phyloP scores from a whole-genome alignment of 2,329 filamentous ascomycete genomes.

The Clonostachys chloroleuca region DNA sequence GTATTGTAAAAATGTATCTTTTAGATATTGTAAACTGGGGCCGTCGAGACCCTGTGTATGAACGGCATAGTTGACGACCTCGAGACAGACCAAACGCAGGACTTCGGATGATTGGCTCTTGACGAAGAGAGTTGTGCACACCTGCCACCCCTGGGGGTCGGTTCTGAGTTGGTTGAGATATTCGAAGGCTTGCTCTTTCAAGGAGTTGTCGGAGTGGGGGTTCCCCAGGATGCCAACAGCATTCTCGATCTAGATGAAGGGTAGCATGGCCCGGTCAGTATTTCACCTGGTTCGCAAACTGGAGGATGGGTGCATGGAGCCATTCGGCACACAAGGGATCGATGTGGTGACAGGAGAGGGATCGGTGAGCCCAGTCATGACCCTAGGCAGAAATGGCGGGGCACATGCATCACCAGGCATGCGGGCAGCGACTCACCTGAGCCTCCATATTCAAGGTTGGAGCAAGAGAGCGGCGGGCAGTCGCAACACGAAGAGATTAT shows the following conservation, averaged over 20 bases:
- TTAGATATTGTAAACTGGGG: constrained; percentile 69
- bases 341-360: neutral
- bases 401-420: neutral
- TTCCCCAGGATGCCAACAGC: constrained; percentile 94
- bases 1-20: constrained; percentile 78
- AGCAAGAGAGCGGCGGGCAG: neutral
- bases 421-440: constrained; percentile 1
- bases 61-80: constrained; percentile 89
- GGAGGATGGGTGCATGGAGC: neutral
- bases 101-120: constrained; percentile 74
- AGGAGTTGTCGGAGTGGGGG: constrained; percentile 66
- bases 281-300: too few species aligned
- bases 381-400: neutral
- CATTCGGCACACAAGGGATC: neutral
- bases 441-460: constrained; percentile 2
- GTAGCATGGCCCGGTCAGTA: too few species aligned
- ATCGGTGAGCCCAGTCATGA: neutral
- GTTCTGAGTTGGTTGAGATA: constrained; percentile 75
- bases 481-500: neutral
- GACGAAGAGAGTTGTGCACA: constrained; percentile 82
- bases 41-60: constrained; percentile 73
- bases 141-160: constrained; percentile 85
- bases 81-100: constrained; percentile 82
- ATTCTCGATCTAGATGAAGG: constrained; percentile 68
- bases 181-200: constrained; percentile 80